Base-by-base conservation (phyloP, 2,329 filamentous ascomycete species). In the Sporothrix brunneoviolacea region DNA sequence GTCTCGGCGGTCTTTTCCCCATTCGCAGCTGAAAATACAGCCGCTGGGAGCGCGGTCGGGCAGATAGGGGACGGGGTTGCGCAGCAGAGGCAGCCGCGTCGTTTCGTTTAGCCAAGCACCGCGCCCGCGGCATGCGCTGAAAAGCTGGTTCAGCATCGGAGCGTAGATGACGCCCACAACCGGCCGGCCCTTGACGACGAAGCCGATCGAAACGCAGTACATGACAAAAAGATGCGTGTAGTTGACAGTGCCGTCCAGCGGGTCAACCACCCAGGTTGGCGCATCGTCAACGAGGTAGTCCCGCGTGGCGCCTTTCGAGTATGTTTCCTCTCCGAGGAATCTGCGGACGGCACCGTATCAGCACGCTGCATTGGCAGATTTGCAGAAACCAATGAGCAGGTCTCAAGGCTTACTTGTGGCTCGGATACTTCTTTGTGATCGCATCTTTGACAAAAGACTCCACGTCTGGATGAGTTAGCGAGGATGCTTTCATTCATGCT, bases 141-240 rank as follows among this genome's bases (percentile, higher is more conserved):
- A 90, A 33, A 83, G 72, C 57, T 88, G 83, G 59, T 77, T 69
- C 13, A 86, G 70, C 56, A 89, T 81, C 0, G 86, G 86, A 0
- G 85, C 84, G 59, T 85, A 80, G 60, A 90, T 83, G 40, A 88
- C 77, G 18, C 86, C 86, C 45, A 90, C 77, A 2, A 83, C 65
- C 3, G 86, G 83, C 24, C 70, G 65, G 7, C 76, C 72, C 16
- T 75, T 65, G 49, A 86, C 61, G 21, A 84, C 71, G 60, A 90
- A 82, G 43, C 75, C 85, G 60, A 90, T 88, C 32, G 83, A 87
- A 38, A 90, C 82, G 65, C 86, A 90, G 68, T 87, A 89, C 82
- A 88, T 88, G 52, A 84, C 84, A 61, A 88, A 88, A 6, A 88
- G 74, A 64, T 90, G 86, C 27, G 85, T 87, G 68, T 86, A 90